A percentile compares a stretch with the other conserved stretches of the same genome.
phyloP scores from a whole-genome alignment of 257 asterid genomes.

The Capsicum chinense region DNA sequence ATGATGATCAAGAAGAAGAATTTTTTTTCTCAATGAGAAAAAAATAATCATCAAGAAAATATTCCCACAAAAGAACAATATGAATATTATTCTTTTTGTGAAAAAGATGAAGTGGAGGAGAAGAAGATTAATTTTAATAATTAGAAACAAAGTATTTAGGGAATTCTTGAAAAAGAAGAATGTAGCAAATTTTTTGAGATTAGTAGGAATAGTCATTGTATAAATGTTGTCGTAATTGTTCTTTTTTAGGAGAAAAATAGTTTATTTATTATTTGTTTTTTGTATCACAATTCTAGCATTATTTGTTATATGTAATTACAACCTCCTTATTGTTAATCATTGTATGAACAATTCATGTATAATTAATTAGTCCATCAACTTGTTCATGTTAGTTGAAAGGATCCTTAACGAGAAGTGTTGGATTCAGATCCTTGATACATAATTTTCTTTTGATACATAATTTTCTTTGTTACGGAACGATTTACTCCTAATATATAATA shows the following conservation, averaged over 20 bases:
- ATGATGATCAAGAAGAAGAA: constrained; percentile 18
- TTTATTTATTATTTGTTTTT: too few relatives aligned
- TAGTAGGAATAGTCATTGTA: background rate
- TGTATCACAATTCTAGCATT: background rate
- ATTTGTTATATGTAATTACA: too few relatives aligned
- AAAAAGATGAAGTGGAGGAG: background rate
- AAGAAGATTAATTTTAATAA: background rate
- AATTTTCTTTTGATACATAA: too few relatives aligned
- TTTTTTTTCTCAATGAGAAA: background rate
- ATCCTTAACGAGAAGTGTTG: too few relatives aligned
- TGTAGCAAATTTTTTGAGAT: background rate
- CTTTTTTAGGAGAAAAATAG: background rate
- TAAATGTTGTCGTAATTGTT: too few relatives aligned
- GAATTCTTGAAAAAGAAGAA: background rate
- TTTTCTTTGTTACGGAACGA: too few relatives aligned
- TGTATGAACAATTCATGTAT: too few relatives aligned
- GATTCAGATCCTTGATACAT: too few relatives aligned
- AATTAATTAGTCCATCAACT: too few relatives aligned
- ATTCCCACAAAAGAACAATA: background rate
- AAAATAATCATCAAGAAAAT: background rate
- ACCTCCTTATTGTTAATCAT: too few relatives aligned
- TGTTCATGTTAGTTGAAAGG: too few relatives aligned
- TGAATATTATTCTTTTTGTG: background rate
- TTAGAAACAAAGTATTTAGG: background rate
- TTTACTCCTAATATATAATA: too few relatives aligned